Evolutionary conservation across 257 asterid genomes (phyloP).

Genomic region (Sherardia arvensis): DNA sequence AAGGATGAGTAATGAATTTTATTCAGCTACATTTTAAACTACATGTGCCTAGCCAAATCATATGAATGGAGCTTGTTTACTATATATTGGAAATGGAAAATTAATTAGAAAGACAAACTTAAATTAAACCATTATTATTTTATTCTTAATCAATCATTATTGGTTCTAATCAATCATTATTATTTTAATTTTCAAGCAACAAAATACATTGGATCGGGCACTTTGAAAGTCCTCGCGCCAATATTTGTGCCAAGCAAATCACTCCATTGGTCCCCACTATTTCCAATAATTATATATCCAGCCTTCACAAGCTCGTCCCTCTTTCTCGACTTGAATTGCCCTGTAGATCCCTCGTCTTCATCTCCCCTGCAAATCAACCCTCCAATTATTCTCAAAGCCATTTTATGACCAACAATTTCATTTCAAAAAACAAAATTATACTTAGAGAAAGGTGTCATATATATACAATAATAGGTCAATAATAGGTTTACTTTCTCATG

Average conservation of each 20-base stretch:
- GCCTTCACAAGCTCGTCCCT: constrained; percentile 27
- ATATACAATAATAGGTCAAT: too few relatives aligned
- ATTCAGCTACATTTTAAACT: too few relatives aligned
- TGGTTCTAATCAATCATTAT: neutral
- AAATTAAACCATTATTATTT: too few relatives aligned
- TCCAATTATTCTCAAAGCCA: neutral
- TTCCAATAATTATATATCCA: constrained; percentile 52
- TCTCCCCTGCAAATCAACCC: constrained; percentile 19
- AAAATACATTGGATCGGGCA: constrained; percentile 63
- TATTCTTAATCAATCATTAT: too few relatives aligned
- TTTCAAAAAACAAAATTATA: too few relatives aligned
- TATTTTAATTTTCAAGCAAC: constrained; percentile 23
- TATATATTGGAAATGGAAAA: too few relatives aligned
- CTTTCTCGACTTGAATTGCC: constrained; percentile 22
- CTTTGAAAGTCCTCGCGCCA: constrained; percentile 47
- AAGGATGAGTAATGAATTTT: too few relatives aligned
- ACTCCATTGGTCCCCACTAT: constrained; percentile 74
- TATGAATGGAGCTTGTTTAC: too few relatives aligned
- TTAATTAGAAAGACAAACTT: neutral
- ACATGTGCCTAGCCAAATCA: too few relatives aligned
- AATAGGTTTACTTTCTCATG: too few relatives aligned
- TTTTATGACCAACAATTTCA: too few relatives aligned
- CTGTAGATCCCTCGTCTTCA: constrained; percentile 14
- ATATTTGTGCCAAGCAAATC: constrained; percentile 34
- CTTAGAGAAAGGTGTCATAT: too few relatives aligned